phyloP scores from a whole-genome alignment of 331 rosid genomes.

The Quercus tomentella region DNA sequence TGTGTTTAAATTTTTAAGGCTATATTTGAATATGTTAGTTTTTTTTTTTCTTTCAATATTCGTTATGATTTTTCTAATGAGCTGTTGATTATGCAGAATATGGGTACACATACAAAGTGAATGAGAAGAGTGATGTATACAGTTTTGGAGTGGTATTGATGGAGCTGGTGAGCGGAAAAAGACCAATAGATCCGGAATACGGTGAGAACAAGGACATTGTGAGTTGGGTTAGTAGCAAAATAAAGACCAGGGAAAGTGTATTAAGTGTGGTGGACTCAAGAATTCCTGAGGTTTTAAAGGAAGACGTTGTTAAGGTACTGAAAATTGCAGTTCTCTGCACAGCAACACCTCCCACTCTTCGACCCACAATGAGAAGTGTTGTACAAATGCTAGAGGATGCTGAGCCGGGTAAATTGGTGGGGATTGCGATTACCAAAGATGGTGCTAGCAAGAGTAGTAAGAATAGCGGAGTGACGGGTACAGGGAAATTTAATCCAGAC shows the following conservation, averaged over 20 bases:
- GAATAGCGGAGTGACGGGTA: conserved; percentile 19
- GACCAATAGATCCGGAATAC: conserved; percentile 64
- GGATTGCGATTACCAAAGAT: conserved; percentile 57
- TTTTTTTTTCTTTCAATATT: not conserved
- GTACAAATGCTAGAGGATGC: conserved; percentile 85
- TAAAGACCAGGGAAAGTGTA: conserved; percentile 46
- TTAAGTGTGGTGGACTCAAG: conserved; percentile 47
- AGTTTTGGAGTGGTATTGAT: conserved; percentile 92
- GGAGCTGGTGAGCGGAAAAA: conserved; percentile 82
- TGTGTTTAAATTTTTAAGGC: not conserved
- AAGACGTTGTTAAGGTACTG: conserved; percentile 66
- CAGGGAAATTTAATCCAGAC: conserved; percentile 10
- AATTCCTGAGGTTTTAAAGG: conserved; percentile 48
- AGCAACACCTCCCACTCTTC: conserved; percentile 44
- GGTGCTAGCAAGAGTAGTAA: conserved; percentile 26
- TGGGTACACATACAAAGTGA: conserved; percentile 73
- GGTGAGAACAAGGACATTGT: conserved; percentile 87
- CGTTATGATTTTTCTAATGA: not conserved
- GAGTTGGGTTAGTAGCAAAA: conserved; percentile 58
- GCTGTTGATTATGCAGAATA: conserved; percentile 50
- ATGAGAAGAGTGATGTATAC: conserved; percentile 89
- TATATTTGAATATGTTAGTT: not conserved
- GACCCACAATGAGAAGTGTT: conserved; percentile 86
- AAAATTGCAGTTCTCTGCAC: conserved; percentile 73
- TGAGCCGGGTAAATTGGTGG: conserved; percentile 50